Base-by-base conservation (phyloP, 2,329 filamentous ascomycete genomes). In the Ustulina deusta region DNA sequence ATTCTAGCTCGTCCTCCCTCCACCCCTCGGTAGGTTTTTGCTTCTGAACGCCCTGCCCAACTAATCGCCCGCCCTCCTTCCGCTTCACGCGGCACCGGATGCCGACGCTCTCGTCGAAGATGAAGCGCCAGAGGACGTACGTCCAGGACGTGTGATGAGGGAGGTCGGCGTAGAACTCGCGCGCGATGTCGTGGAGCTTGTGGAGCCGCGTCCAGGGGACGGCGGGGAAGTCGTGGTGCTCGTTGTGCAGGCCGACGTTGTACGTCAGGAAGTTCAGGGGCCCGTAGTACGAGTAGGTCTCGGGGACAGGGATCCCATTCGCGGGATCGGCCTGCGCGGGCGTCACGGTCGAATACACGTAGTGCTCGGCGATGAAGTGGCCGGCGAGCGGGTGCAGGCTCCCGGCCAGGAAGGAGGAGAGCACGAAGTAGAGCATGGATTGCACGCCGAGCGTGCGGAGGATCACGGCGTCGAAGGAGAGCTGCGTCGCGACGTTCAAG, bases 341-440 rank as follows among this genome's bases (percentile, higher is more conserved):
- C 15, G 83, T 83, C 74, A 88, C 83, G 59, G 88, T 89, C 74
- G 90, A 85, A 77, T 93, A 94, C 72, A 95, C 91, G 82, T 95
- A 95, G 82, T 99, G 96, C 83, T 99, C 96, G 65, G 96, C 94
- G 80, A 99, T 99, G 85, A 99, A 99, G 83, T 99, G 96, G 51
- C 93, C 96, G 0, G 96, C 96, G 66, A 95, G 93, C 3, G 96
- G 96, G 82, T 99, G 96, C 36, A 99, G 86, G 54, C 91, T 95
- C 40, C 96, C 96, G 1, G 96, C 96, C 2, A 99, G 87, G 85
- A 99, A 98, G 59, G 93, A 96, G 76, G 91, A 96, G 73, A 97
- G 83, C 60, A 99, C 84, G 48, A 99, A 84, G 84, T 99, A 99
- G 71, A 89, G 86, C 52, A 98, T 78, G 0, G 93, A 86, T 72